Conservation (phyloP, 129 eudicot species). For the Helianthus annuus region DNA sequence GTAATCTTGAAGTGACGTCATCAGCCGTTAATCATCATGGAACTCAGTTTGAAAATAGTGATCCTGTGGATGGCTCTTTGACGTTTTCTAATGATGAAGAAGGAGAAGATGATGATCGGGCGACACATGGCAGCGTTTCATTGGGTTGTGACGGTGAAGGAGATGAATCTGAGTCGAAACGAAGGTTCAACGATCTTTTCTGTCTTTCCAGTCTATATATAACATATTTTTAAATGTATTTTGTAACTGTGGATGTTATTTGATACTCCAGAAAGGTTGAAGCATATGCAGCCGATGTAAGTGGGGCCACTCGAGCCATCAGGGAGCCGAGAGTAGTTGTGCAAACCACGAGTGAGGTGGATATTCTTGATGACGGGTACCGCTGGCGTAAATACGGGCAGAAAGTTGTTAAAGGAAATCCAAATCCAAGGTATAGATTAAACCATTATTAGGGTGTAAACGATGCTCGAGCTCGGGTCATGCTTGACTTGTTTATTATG, state of each 20-base stretch:
- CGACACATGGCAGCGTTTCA: slow-evolving; percentile 63
- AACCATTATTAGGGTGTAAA: background rate
- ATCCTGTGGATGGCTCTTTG: slow-evolving; percentile 49
- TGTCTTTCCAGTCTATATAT: background rate
- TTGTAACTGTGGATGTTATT: slow-evolving; percentile 14
- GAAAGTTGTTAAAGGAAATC: slow-evolving; percentile 80
- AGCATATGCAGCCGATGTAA: slow-evolving; percentile 57
- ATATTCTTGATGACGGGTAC: slow-evolving; percentile 75
- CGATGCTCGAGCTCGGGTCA: background rate
- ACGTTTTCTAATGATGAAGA: slow-evolving; percentile 67
- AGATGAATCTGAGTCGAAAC: slow-evolving; percentile 69
- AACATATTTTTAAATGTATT: background rate
- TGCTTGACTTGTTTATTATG: too few relatives aligned
- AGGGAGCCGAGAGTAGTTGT: slow-evolving; percentile 82
- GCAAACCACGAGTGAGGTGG: slow-evolving; percentile 82
- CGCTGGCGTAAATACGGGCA: slow-evolving; percentile 86
- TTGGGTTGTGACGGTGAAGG: slow-evolving; percentile 65
- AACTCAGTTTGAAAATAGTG: slow-evolving; percentile 46
- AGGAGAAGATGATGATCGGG: slow-evolving; percentile 54
- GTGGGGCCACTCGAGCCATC: slow-evolving; percentile 63
- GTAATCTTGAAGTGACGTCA: slow-evolving; percentile 53
- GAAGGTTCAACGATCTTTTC: slow-evolving; percentile 49
- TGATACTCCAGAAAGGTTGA: slow-evolving; percentile 56
- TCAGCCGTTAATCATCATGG: background rate
- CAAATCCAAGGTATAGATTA: slow-evolving; percentile 60